These are phyloP conservation scores for Calocera cornea DNA, from an alignment of 768 basidiomycete species.

Conservation along the genomic window DNA sequence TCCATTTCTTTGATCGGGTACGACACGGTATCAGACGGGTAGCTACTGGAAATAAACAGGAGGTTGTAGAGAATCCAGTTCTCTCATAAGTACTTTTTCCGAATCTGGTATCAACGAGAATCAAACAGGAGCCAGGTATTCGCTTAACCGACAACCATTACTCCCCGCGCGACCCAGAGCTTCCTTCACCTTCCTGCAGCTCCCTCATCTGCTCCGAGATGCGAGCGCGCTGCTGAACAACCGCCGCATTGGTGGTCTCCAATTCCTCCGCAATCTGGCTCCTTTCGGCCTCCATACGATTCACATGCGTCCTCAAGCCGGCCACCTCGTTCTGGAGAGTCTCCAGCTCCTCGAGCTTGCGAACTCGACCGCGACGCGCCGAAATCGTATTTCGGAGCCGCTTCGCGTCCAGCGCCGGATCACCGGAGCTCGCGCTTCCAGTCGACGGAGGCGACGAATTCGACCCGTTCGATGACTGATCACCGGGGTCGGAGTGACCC, in stretches of 20 bases:
- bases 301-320: neutral
- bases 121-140: neutral
- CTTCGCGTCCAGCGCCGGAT: neutral
- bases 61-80: too few species aligned
- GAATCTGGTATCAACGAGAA: too few species aligned
- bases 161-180: neutral
- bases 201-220: neutral
- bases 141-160: neutral
- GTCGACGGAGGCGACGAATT: neutral
- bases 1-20: too few species aligned
- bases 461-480: neutral
- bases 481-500: neutral
- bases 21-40: too few species aligned
- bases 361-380: neutral
- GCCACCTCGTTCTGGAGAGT: neutral
- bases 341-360: neutral
- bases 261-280: neutral
- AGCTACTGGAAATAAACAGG: too few species aligned
- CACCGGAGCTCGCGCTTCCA: neutral
- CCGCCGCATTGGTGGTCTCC: neutral
- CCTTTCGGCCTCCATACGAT: neutral
- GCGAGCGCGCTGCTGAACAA: neutral
- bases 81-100: too few species aligned
- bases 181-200: neutral
- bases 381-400: neutral